Base-by-base conservation (phyloP, 202 grass and related monocot species). In the Zizania palustris region DNA sequence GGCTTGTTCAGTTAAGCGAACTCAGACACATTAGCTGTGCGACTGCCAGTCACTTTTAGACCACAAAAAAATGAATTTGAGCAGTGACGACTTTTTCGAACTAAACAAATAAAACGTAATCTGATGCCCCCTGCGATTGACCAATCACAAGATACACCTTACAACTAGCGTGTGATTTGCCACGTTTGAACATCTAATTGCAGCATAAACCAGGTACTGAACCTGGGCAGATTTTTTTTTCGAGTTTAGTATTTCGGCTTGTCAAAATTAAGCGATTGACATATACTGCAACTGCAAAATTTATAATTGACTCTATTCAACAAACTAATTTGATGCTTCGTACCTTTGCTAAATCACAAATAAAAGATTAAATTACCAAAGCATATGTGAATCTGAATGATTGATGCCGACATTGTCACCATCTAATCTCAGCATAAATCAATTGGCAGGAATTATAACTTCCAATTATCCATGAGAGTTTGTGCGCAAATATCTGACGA, bases 371-470 rank as follows among this genome's bases (percentile, higher is more conserved):
- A 13, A 71, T 36, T 81, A 65, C 18, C 13, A 83, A 21, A 51
- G 1, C 15, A 65, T 37, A 5, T 77, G 8, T 67, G 12, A 45
- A 71, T 72, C 72, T 46, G 28, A 66, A 46, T 77, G 63, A 5
- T 64, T 50, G 50, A 55, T 22, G 19, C 60, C 38, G 13, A 50
- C 2, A 14, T 35, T 70, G 4, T 70, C 39, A 56, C 37, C 8
- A 78, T 56, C 56, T 39, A 63, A 79, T 79, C 69, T 40, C 33
- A 69, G 22, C 22, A 2, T 7, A 62, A 78, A 69, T 39, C 70
- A 51, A 69, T 69, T 69, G 53, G 16, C 44, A 63, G 63, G 38
- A 85, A 63, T 53, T 61, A 51, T 16, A 77, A 59, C 21, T 18
- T 42, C 15, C 14, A 37, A 75, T 18, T 62, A 15, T 14, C 22